Evolutionary conservation across 495 filamentous ascomycete genomes (phyloP), one percentile per base, ranked within the genome.

Genomic region (Aspergillus cavernicola): DNA sequence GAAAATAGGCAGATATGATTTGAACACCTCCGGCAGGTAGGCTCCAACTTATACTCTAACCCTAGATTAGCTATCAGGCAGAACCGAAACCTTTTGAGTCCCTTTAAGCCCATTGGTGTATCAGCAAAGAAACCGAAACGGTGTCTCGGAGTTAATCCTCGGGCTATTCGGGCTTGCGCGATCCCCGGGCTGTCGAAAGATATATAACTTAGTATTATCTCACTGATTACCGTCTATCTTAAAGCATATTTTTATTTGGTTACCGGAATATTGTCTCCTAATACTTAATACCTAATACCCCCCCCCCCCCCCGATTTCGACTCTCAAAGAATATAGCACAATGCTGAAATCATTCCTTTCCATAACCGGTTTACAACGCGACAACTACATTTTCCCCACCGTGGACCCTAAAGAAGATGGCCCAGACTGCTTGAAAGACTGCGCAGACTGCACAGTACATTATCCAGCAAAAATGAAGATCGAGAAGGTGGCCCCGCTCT

Each of bases 391-490:
- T 43, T 73, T 78, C 35, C 68, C 72, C 1, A 74, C 75, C 15
- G 91, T 92, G 20, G 73, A 85, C 52, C 80, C 83, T 8, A 77
- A 72, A 0, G 62, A 85, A 23, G 92, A 96, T 66, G 91, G 87
- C 16, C 85, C 90, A 23, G 90, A 91, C 43, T 98, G 93, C 69
- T 73, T 84, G 38, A 84, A 82, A 64, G 92, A 97, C 68, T 98
- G 93, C 72, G 82, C 80, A 8, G 84, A 78, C 56, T 97, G 92
- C 73, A 82, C 82, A 0, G 74, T 89, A 6, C 74, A 82, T 13
- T 89, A 86, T 56, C 92, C 92, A 0, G 79, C 81, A 49, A 84
- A 84, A 52, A 84, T 84, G 53, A 80, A 79, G 16, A 80, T 96
- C 36, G 89, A 97, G 50, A 84, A 85, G 55, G 72, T 75, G 7